Base-by-base conservation (phyloP, 2,329 filamentous ascomycete genomes). In the Scytalidium lignicola region DNA sequence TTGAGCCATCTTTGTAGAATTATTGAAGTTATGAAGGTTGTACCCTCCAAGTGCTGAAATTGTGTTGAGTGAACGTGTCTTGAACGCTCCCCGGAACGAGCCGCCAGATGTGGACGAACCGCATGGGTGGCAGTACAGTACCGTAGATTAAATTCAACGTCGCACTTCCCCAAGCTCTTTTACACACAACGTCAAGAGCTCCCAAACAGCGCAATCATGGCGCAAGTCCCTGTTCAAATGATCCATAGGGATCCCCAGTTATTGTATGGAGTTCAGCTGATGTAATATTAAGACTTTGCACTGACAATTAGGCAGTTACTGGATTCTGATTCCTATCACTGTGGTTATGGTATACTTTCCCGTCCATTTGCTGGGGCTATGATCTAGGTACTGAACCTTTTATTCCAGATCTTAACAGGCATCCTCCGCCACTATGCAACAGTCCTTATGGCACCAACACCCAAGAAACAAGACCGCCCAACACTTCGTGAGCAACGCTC, bases 221-320 rank as follows among this genome's bases (percentile, higher is more conserved):
- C 87, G 62, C 85, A 93, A 74, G 78, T 86, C 58, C 80, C 87
- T 58, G 85, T 89, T 60, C 93, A 99, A 78, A 93, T 90, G 75
- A 96, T 99, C 81, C 88, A 95, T 74, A 74, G 93, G 81, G 95
- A 99, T 86, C 92, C 93, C 65, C 91, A 96, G 72, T 78, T 99
- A 58, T 96, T 99, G 93, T 97, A 75, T n/a, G n/a, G n/a, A 66
- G 88, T 70, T 47, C 59, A 49, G 41, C 47, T 44, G 56, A 41
- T 18, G 47, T 26, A 41, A 42, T 37, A 26, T 47, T 15, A 22
- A 28, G 29, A 17, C 45, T 43, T 52, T 58, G 57, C 49, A 46
- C 54, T 53, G 49, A 65, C 66, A 43, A 60, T 51, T 17, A 48
- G 47, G 47, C 63, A 99, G 93, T 74, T 97, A 96, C 78, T 99